Evolutionary conservation across 768 basidiomycete genomes (phyloP).

Genomic region (Scleroderma bovista): DNA sequence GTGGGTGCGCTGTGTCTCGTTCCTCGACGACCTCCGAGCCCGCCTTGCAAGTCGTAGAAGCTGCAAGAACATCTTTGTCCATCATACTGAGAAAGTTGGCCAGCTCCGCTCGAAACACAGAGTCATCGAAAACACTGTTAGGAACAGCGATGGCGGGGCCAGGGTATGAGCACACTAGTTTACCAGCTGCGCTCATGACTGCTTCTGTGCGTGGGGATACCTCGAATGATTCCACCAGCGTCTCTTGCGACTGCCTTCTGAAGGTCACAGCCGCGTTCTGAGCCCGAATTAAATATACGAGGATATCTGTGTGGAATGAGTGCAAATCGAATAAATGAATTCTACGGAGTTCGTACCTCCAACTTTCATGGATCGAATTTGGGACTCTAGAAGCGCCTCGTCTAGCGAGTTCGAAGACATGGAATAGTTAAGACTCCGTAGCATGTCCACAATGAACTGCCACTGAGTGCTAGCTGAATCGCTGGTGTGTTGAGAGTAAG

Average conservation of each 20-base stretch:
- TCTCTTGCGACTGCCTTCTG: constrained; percentile 16
- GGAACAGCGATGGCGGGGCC: constrained; percentile 37
- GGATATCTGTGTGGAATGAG: constrained; percentile 24
- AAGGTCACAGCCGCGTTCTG: constrained; percentile 46
- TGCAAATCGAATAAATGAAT: neutral
- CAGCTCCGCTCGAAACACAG: constrained; percentile 30
- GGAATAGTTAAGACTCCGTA: constrained; percentile 7
- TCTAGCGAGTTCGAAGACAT: constrained; percentile 3
- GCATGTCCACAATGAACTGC: constrained; percentile 23
- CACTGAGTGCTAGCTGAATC: constrained; percentile 17
- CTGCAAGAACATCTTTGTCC: constrained; percentile 28
- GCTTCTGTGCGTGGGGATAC: constrained; percentile 29
- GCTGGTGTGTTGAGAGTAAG: constrained; percentile 10
- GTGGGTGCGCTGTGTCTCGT: constrained; percentile 30
- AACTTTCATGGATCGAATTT: constrained; percentile 15
- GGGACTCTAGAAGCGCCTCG: constrained; percentile 5
- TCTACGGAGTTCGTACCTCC: constrained; percentile 15
- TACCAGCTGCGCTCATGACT: constrained; percentile 35
- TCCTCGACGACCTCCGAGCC: constrained; percentile 15
- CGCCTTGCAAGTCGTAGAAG: constrained; percentile 33
- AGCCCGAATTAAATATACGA: constrained; percentile 33
- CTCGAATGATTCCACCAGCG: constrained; percentile 43
- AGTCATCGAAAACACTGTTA: constrained; percentile 20
- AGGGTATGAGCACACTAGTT: constrained; percentile 41
- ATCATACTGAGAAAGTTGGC: constrained; percentile 32